Base-by-base conservation (phyloP, 2,329 filamentous ascomycete species). In the Trichocomaceae sp. region DNA sequence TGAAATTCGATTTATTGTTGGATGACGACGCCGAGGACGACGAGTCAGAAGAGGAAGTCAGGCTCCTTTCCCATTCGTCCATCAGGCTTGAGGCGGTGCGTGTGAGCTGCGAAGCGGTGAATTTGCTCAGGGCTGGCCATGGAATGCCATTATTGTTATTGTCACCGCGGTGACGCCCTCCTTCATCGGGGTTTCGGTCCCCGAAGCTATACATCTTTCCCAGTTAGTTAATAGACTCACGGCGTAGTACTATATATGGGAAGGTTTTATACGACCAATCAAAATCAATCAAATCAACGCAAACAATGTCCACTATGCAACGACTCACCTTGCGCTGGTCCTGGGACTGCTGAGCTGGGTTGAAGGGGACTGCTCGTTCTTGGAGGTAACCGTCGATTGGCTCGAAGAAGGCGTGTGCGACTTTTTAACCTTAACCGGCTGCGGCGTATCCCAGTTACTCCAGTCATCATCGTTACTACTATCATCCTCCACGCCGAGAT, bases 41-140 rank as follows among this genome's bases (percentile, higher is more conserved):
- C 23, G 23, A 22, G 39, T n/a, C 2, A 42, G 68, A 33, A 10
- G 47, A 47, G 20, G 41, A 3, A 2, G 80, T 83, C 13, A 91
- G 75, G 61, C 82, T 88, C 69, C 84, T 88, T 74, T 97, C 92
- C 88, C 90, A 95, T 67, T 96, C 90, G 60, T 85, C 87, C 83
- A 96, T 90, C 55, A 96, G 78, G 59, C 86, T 87, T 35, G 85
- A 87, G n/a, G 91, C 88, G 0, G 88, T 92, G 37, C 84, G 82
- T 67, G 90, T 88, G 62, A 96, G 75, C 63, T 89, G 90, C 61
- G 83, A 84, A 0, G 90, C 87, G 8, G 83, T 81, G 42, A 90
- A 73, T 60, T 85, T 84, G 66, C 84, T 85, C 54, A 95, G 79
- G 47, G 86, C 81, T 48, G 85, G 84, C 74, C 88, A 89, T 26